Evolutionary conservation across 805 yeast genomes (phyloP), one percentile per base, ranked within the genome.

Genomic region (Soucietia sequanensis): DNA sequence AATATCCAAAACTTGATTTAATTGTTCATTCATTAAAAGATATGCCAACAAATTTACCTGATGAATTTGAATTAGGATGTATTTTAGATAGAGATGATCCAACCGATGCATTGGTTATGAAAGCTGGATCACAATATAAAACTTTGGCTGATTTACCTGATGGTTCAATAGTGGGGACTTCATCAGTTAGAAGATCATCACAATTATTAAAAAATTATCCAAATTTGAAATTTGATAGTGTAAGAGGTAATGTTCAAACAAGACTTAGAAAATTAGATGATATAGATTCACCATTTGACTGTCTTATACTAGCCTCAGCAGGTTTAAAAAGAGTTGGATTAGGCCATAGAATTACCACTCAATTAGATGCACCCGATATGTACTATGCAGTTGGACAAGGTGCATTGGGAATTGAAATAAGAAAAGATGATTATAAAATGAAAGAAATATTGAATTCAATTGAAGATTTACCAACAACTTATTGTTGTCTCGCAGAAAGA

Each of bases 351-450:
- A 88, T 93, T 54, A 80, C 96, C 5, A 70, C 75, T 43, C 73
- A 70, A 44, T 70, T 93, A 43, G 78, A 81, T 37, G 72, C 80
- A 4, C 84, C 86, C 22, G 85, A 82, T 36, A 86, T 91, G 95
- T 84, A 80, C 56, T 86, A 91, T 56, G 96, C 99, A 1, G 96
- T 93, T 30, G 99, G 99, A n/a, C 99, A 93, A 66, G 99, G 99
- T 44, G 98, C 98, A 0, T 63, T 93, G 29, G 99, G 98, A 13
- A 68, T 93, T 18, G 99, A 93, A 64, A 86, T 91, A 46, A 75
- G 95, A 49, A 73, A 73, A 39, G 75, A 72, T 39, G 96, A 93
- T 58, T 52, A 59, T 5, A 64, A 68, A 32, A 76, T 85, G 61
- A 65, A 65, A 47, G 60, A 71, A 36, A 69, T 90, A 13, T 75